Conservation (phyloP, 495 filamentous ascomycete genomes). For the Neurospora africana region DNA sequence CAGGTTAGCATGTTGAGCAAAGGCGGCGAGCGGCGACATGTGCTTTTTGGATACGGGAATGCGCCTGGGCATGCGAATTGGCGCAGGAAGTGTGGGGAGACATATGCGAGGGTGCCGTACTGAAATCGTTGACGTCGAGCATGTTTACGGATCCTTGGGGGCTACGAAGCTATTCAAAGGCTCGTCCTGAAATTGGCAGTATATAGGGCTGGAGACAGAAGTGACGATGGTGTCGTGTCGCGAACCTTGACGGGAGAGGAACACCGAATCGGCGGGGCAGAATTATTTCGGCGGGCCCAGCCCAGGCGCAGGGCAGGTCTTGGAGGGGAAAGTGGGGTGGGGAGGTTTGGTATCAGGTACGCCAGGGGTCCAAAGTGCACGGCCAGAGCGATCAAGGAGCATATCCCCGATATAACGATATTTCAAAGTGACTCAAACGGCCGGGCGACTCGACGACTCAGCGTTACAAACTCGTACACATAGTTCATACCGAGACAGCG, state of each 20-base stretch:
- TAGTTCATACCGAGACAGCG: background rate
- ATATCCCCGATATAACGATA: constrained; percentile 2
- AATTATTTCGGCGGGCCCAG: constrained; percentile 18
- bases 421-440: constrained; percentile 1
- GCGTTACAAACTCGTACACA: background rate
- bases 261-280: constrained; percentile 23
- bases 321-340: constrained; percentile 23
- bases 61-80: background rate
- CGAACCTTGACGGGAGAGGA: constrained; percentile 2
- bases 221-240: background rate
- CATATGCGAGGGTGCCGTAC: constrained; percentile 10
- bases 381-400: background rate
- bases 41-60: background rate
- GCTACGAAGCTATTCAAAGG: background rate
- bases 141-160: constrained; percentile 9
- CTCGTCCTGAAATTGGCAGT: background rate
- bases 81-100: background rate
- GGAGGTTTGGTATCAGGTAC: constrained; percentile 2
- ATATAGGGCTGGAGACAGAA: background rate
- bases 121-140: constrained; percentile 33
- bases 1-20: constrained; percentile 50
- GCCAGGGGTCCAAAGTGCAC: constrained; percentile 6
- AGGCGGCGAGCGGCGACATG: background rate
- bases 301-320: background rate
- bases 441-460: background rate